Evolutionary conservation across 192 early-diverging fungal species (phyloP).

Genomic region (Powellomyces hirtus): DNA sequence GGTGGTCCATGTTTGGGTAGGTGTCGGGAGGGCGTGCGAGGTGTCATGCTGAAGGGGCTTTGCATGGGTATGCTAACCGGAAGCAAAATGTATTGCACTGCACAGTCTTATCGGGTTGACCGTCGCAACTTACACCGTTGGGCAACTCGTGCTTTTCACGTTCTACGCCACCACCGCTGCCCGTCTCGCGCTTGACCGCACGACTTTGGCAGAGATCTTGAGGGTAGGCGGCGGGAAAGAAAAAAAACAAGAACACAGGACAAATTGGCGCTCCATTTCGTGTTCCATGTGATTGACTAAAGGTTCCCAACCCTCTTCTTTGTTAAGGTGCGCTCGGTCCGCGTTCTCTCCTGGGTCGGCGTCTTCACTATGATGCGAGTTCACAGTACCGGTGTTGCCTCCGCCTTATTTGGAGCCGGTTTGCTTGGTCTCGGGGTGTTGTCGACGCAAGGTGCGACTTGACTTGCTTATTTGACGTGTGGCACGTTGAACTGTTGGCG

Average conservation of each 20-base stretch:
- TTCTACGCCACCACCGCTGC: slow-evolving; percentile 20
- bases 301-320: no score
- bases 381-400: slow-evolving; percentile 11
- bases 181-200: slow-evolving; percentile 9
- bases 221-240: background rate
- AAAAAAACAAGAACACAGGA: no score
- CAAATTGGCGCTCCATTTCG: no score
- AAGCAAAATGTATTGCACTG: no score
- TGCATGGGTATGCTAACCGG: no score
- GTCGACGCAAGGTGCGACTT: slow-evolving; percentile 6
- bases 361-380: slow-evolving; percentile 12
- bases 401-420: background rate
- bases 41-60: no score
- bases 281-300: no score
- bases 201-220: slow-evolving; percentile 3
- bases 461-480: no score
- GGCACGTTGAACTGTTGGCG: no score
- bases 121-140: slow-evolving; percentile 9
- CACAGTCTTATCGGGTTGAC: slow-evolving; percentile 11
- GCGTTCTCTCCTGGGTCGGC: slow-evolving; percentile 9
- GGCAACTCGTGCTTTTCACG: background rate
- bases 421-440: slow-evolving; percentile 3
- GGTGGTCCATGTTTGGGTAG: slow-evolving; percentile 16
- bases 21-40: no score
- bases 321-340: slow-evolving; percentile 6